Conservation (phyloP, 306 rosid species). For the Medicago arabica region DNA sequence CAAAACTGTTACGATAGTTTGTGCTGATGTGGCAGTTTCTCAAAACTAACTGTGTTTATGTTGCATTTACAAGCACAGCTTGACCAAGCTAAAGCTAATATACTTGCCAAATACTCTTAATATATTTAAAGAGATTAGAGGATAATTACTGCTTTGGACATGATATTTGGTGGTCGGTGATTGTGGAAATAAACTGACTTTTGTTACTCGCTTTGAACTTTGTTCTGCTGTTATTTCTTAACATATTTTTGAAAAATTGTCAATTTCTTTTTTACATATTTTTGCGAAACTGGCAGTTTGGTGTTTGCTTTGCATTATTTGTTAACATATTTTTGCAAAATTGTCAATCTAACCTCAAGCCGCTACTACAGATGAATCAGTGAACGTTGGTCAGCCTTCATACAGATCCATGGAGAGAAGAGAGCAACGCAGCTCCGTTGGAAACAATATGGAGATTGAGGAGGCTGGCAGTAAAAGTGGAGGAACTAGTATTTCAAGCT, state of each 20-base stretch:
- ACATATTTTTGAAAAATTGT: background rate
- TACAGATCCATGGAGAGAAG: conserved; percentile 15
- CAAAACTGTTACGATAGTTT: too few relatives aligned
- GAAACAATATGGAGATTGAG: conserved; percentile 37
- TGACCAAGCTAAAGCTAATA: too few relatives aligned
- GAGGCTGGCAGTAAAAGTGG: conserved; percentile 27
- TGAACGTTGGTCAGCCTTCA: conserved; percentile 41
- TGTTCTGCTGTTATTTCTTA: too few relatives aligned
- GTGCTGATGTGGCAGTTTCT: too few relatives aligned
- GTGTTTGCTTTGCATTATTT: too few relatives aligned
- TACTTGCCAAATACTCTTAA: too few relatives aligned
- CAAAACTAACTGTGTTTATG: too few relatives aligned
- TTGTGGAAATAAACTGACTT: background rate
- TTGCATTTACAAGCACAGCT: too few relatives aligned
- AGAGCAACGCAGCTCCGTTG: conserved; percentile 6
- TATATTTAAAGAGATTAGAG: background rate
- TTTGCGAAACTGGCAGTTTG: conserved; percentile 4
- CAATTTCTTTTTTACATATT: background rate
- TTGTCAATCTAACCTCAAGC: conserved; percentile 26
- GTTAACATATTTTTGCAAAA: background rate
- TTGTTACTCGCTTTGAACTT: background rate
- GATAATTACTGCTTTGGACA: background rate
- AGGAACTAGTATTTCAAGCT: conserved; percentile 25
- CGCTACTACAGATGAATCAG: conserved; percentile 30
- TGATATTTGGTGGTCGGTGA: background rate